Evolutionary conservation across 164 flowering plant species (phyloP), one percentile per base, ranked within the genome.

Genomic region (Sedum album): DNA sequence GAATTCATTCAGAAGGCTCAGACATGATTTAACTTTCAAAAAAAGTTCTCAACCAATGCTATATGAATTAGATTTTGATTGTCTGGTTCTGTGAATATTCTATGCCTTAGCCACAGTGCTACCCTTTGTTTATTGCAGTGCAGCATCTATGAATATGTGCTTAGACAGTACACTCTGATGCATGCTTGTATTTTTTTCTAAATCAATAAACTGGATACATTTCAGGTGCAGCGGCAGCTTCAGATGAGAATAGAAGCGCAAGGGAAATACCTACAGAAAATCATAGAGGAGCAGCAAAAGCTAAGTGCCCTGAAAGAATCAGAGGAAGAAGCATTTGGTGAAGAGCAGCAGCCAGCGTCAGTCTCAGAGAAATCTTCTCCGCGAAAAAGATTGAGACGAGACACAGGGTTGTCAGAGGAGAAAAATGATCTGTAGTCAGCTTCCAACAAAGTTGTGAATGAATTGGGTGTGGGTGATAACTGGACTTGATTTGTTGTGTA

Each of bases 181-280:
- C 17, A 35, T 68, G 33, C 35, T 33, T 14, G 41, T 6, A 23
- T 51, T 3, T 28, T 3, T 26, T n/a, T 21, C 51, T 14, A 4
- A 35, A 17, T 14, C 51, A 49, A 62, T 38, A 67, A 17, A 21
- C 6, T 31, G 28, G 30, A 62, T 21, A 9, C 38, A 8, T 67
- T 69, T 38, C 79, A 86, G 91, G 91, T 86, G 70, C 91, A 86
- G 76, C 79, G 83, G 36, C 91, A 86, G 73, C 72, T 86, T 60
- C 91, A 86, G 73, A 82, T 86, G 76, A 79, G 91, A 73, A 86
- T 86, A 65, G 91, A 86, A 82, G 91, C 91, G 15, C 91, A 86
- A 76, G 87, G 86, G 13, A 86, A 82, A 72, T 86, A 86, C 75
- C 77, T 86, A 77, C 86, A 86, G 76, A 86, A 85, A 76, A 86